phyloP scores from a whole-genome alignment of 2,329 filamentous ascomycete species.

The Epichloe sp. region DNA sequence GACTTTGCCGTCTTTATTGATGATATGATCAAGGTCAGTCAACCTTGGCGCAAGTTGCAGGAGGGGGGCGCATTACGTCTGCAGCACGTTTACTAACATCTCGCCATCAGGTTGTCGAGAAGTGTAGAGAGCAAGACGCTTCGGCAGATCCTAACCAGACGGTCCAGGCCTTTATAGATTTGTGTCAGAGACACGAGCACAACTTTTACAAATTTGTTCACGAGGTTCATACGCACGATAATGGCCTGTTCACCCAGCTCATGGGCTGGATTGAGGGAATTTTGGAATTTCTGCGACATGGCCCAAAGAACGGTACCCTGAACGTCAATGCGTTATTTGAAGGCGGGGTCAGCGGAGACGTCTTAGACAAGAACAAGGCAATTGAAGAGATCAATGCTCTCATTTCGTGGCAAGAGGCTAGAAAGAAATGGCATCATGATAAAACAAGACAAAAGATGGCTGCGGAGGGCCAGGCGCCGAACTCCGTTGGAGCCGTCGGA shows the following conservation, averaged over 20 bases:
- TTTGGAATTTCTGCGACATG: constrained; percentile 79
- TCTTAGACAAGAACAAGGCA: constrained; percentile 58
- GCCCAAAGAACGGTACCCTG: constrained; percentile 71
- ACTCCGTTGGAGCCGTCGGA: constrained; percentile 38
- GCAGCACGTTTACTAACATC: neutral
- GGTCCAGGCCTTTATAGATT: constrained; percentile 93
- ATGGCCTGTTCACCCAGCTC: constrained; percentile 86
- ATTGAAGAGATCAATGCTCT: constrained; percentile 72
- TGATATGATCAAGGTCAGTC: constrained; percentile 66
- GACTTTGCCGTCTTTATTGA: constrained; percentile 91
- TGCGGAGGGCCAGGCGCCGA: constrained; percentile 47
- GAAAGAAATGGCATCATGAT: constrained; percentile 96
- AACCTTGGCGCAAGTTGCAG: neutral
- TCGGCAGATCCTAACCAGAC: constrained; percentile 96
- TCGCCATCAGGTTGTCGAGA: constrained; percentile 43
- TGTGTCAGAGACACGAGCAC: constrained; percentile 87
- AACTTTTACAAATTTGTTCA: constrained; percentile 97
- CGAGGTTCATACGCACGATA: constrained; percentile 93
- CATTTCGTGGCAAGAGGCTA: constrained; percentile 85
- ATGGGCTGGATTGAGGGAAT: constrained; percentile 98
- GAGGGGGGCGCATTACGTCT: too few species aligned
- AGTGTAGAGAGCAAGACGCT: constrained; percentile 60
- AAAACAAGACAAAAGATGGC: constrained; percentile 99
- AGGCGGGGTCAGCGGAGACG: constrained; percentile 54
- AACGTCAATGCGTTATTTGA: constrained; percentile 92